Evolutionary conservation across 306 rosid species (phyloP).

Genomic region (Fagus sylvatica): DNA sequence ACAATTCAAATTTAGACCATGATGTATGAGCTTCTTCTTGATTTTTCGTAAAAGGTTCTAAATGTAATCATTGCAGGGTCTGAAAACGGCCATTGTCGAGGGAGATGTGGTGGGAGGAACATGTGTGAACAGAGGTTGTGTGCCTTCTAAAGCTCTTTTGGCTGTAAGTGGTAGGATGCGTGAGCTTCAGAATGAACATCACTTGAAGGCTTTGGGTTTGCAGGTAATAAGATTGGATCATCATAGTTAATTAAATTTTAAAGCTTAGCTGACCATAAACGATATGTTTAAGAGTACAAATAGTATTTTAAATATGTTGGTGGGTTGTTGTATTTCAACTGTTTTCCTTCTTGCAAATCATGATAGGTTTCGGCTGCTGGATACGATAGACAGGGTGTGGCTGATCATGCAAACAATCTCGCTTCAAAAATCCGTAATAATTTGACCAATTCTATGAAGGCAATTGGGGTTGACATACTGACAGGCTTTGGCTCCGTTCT

Average conservation of each 20-base stretch:
- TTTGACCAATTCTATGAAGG: constrained; percentile 88
- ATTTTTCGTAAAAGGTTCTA: neutral
- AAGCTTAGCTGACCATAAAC: neutral
- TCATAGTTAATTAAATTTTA: neutral
- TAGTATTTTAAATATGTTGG: neutral
- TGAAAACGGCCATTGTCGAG: constrained; percentile 90
- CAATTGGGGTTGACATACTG: constrained; percentile 95
- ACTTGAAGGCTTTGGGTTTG: constrained; percentile 85
- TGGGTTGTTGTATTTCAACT: neutral
- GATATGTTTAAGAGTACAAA: neutral
- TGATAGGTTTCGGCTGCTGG: constrained; percentile 77
- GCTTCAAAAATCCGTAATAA: constrained; percentile 86
- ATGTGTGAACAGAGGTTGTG: constrained; percentile 97
- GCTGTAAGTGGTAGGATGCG: constrained; percentile 99
- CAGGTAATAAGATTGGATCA: constrained; percentile 51
- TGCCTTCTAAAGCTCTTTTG: constrained; percentile 97
- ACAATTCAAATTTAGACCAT: neutral
- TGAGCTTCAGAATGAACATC: constrained; percentile 84
- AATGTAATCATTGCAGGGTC: constrained; percentile 60
- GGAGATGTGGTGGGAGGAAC: constrained; percentile 98
- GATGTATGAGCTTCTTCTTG: neutral
- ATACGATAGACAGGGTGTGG: constrained; percentile 96
- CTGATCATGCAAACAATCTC: constrained; percentile 97
- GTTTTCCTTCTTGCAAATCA: constrained; percentile 18
- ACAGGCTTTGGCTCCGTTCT: constrained; percentile 83